Evolutionary conservation across 1,284 basidiomycete species (phyloP), one percentile per base, ranked within the genome.

Genomic region (Tremellales sp.): DNA sequence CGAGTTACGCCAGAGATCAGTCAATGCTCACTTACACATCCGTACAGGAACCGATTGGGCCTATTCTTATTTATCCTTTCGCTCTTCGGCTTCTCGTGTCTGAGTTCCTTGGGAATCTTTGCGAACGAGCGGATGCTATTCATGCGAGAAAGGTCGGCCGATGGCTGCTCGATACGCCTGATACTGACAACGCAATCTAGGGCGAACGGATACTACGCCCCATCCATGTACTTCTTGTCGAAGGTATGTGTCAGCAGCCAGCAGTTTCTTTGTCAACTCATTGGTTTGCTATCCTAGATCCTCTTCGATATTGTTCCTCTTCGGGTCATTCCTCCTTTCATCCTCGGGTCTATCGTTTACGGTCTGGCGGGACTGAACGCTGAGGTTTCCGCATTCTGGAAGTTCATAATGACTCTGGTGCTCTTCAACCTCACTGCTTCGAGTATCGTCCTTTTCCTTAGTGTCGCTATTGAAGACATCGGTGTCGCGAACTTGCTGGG

Each of bases 61-160:
- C 79, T 97, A 42, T 97, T 97, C 82, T 93, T 97, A 78, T 97
- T 98, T 73, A 86, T 91, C 12, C 77, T 98, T 14, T 84, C 92
- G 1, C 76, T 97, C 7, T 97, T 98, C 61, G 94, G 92, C 0
- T 97, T 98, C 75, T 93, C 93, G 12, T 93, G 89, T 63, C 72
- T 98, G 43, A 92, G 91, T 3, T 94, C 91, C 51, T 73, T 97
- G 43, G 87, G 88, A 6, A 74, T 95, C 39, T 97, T 97, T 67
- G 87, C 92, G 4, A 89, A 88, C 61, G 94, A 98, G 68, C 80
- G 94, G 16, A 84, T 97, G 52, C 73, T 97, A 34, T 98, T 97
- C 75, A 95, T 97, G 80, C 82, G 94, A 19, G 94, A 98, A 74
- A 80, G 92, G 87, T 90, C 56, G 39, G 78, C 66, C 14, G 25